Evolutionary conservation across 108 stramenopile species (phyloP), one percentile per base, ranked within the genome.

Genomic region (Skeletonema grethae): DNA sequence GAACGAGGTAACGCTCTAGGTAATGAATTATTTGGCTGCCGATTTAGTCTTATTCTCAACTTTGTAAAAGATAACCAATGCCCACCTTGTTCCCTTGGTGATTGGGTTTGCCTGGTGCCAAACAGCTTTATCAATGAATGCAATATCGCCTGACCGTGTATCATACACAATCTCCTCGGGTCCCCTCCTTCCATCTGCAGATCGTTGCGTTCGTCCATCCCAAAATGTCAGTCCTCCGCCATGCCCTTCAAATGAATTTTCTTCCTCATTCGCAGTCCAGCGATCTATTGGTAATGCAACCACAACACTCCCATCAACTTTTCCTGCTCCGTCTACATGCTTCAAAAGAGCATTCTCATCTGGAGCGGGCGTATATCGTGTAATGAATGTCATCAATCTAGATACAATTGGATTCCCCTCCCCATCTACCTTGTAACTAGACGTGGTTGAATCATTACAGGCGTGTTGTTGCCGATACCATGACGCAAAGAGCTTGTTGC

Each of bases 91-190:
- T 0, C 94, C 94, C 73, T 89, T 90, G 24, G 92, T 90, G 22
- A 95, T 95, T 12, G 94, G 94, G 79, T 95, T 89, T 7, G 94
- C 94, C 69, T 89, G 88, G 65, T 90, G 92, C 90, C 90, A 91
- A 30, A 90, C 88, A 16, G 80, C 84, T 39, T 88, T 75, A 77
- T 95, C 94, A 69, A 95, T 91, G 57, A 95, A 93, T 31, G 91
- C 94, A 53, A 95, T 73, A 75, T 95, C 94, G 8, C 94, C 94
- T 7, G 88, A 85, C 24, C 94, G 59, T 10, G 94, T 95, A 16
- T 91, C 87, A 64, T 95, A 95, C 28, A 85, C 73, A 28, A 90
- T 83, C 84, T 95, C 94, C 20, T 65, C 61, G 10, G 87, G 78
- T 36, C 50, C 57, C 28, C 45, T 70, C 43, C 73, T 84, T 9